Conservation (phyloP, 139 green algal genomes). For the Micromonas commoda region DNA sequence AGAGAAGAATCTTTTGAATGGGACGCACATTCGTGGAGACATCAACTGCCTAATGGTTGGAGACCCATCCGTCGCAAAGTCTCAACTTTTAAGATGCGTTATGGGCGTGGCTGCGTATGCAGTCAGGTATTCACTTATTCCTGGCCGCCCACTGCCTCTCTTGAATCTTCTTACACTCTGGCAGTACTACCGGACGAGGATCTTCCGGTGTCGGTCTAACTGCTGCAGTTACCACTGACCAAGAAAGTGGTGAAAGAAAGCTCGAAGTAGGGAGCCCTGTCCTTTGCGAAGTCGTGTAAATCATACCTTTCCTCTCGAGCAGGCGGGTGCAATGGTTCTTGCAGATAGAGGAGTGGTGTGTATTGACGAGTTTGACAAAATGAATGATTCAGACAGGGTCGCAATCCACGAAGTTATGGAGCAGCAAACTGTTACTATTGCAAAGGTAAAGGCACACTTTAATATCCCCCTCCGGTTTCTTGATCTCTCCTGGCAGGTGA, state of each 20-base stretch:
- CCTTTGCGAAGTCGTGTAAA: no score
- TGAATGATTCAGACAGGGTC: conserved; percentile 93
- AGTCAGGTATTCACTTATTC: conserved; percentile 38
- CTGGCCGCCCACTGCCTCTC: no score
- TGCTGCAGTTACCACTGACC: conserved; percentile 86
- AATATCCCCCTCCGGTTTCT: no score
- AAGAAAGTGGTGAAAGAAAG: conserved; percentile 63
- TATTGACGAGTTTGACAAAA: conserved; percentile 99
- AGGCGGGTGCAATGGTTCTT: conserved; percentile 97
- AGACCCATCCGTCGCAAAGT: conserved; percentile 92
- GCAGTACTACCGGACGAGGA: conserved; percentile 90
- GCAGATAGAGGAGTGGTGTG: conserved; percentile 95
- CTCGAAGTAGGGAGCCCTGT: conserved; percentile 24
- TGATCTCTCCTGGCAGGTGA: no score
- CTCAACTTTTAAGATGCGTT: conserved; percentile 86
- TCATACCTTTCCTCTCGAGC: no score
- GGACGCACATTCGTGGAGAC: conserved; percentile 87
- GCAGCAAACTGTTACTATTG: conserved; percentile 86
- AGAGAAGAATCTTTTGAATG: conserved; percentile 57
- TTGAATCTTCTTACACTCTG: no score
- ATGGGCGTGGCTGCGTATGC: conserved; percentile 89
- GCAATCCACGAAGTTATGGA: conserved; percentile 94
- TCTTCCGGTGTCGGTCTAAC: conserved; percentile 95
- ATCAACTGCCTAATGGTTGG: conserved; percentile 91
- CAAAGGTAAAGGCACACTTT: conserved; percentile 58